These are phyloP conservation scores for Cyberlindnera xylosilytica DNA, from an alignment of 805 yeast species.

Conservation along the genomic window DNA sequence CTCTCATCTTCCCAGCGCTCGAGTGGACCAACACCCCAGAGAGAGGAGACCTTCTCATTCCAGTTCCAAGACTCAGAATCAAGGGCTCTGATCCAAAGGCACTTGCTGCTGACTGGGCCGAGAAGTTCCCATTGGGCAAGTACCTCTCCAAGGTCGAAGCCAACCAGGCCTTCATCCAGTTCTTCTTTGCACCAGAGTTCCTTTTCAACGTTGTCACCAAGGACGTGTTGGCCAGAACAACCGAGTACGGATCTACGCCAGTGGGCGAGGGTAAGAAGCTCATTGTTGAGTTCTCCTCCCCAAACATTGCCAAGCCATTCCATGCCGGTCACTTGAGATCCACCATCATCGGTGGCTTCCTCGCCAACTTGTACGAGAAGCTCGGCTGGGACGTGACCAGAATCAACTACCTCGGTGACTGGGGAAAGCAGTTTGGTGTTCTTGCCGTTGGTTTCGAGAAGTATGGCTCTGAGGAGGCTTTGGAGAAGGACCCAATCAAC, in stretches of 20 bases:
- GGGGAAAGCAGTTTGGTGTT: conserved; percentile 99
- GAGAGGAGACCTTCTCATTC: conserved; percentile 89
- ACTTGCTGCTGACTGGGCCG: conserved; percentile 75
- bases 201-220: conserved; percentile 67
- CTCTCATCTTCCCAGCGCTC: conserved; percentile 74
- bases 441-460: conserved; percentile 88
- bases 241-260: conserved; percentile 69
- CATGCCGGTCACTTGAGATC: conserved; percentile 99
- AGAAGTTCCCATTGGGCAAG: conserved; percentile 67
- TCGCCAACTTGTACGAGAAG: conserved; percentile 84
- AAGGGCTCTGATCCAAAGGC: conserved; percentile 77
- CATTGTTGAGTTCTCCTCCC: conserved; percentile 90
- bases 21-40: conserved; percentile 85
- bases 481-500: conserved; percentile 80
- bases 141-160: conserved; percentile 70
- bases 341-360: conserved; percentile 95
- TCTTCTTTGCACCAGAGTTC: conserved; percentile 68
- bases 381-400: conserved; percentile 91
- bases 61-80: conserved; percentile 88
- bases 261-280: conserved; percentile 69
- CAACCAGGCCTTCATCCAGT: conserved; percentile 89
- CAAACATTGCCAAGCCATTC: conserved; percentile 98
- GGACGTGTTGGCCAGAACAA: conserved; percentile 59
- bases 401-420: conserved; percentile 95
- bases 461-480: conserved; percentile 76